Base-by-base conservation (phyloP, 2,329 filamentous ascomycete genomes). In the Penicillium sp. region DNA sequence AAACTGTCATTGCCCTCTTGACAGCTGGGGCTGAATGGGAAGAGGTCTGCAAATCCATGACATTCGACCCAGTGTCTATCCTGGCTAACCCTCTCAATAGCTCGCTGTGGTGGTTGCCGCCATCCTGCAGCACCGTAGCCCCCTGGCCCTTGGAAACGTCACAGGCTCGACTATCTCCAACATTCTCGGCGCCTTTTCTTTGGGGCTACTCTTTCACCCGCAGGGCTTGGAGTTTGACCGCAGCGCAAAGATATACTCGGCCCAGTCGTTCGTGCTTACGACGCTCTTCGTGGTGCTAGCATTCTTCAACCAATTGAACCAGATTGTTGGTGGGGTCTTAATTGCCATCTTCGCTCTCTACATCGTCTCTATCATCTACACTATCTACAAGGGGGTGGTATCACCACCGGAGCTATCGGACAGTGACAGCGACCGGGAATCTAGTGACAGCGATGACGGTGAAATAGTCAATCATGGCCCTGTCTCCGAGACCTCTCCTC, bases 21-120 rank as follows among this genome's bases (percentile, higher is more conserved):
- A 83, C 81, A 3, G 80, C 77, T 12, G 81, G 81, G 18, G 80
- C 76, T 41, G 81, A 83, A 70, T 84, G 78, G 74, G 82, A 84
- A 75, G 81, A 83, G 75, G 79, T 81, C 46, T 37, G 42, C 22
- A 9, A 14, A 14, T 44, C 8, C 14, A 14, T 41, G 5, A 27
- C 31, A 35, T 46, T 12, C 12, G 11, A 40, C 45, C 18, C 14
- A 12, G 11, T 26, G 15, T n/a, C 18, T 43, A 26, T 49, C 11
- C 25, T 51, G 33, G 33, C 47, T 55, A 31, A 48, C 26, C 53
- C 8, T 23, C 11, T 55, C 29, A 18, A 41, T 40, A 81, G 76
- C 75, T 82, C 29, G 76, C 74, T 1, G 79, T 84, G 0, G 76
- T 83, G 2, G 59, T 81, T 11, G 76, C 78, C 20, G 75, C 79